Evolutionary conservation across 1,284 basidiomycete species (phyloP).

Genomic region (Moniliophthora roreri): DNA sequence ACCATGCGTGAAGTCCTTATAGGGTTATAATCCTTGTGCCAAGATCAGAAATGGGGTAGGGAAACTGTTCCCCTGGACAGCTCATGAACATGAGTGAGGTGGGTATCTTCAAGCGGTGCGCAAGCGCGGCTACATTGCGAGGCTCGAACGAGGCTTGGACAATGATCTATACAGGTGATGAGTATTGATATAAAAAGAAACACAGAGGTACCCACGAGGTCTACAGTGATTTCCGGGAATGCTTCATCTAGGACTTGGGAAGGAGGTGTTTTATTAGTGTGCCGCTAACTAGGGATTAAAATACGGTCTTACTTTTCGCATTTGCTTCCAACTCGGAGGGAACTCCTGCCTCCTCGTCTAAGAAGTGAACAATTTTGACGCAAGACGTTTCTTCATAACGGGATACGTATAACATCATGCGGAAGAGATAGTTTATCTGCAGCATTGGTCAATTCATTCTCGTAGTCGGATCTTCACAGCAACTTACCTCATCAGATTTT

Average conservation of each 20-base stretch:
- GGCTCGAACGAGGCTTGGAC: conserved; percentile 48
- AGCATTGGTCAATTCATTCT: background rate
- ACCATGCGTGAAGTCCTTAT: conserved; percentile 18
- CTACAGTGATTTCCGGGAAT: conserved; percentile 61
- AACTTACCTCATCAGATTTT: conserved; percentile 60
- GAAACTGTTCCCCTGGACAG: conserved; percentile 44
- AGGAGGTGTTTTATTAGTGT: conserved; percentile 5
- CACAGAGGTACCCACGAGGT: conserved; percentile 39
- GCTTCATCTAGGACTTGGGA: conserved; percentile 59
- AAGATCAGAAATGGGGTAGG: conserved; percentile 42
- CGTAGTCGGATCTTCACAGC: background rate
- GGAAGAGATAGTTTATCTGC: conserved; percentile 64
- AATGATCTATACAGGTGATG: conserved; percentile 38
- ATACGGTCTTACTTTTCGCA: conserved; percentile 53
- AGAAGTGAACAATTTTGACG: conserved; percentile 68
- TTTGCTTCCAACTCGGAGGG: conserved; percentile 66
- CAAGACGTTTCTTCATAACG: conserved; percentile 68
- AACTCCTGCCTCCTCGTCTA: conserved; percentile 44
- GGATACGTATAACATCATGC: conserved; percentile 63
- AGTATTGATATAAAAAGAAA: background rate
- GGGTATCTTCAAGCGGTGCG: conserved; percentile 43
- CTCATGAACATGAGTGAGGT: conserved; percentile 54
- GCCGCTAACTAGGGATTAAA: no score
- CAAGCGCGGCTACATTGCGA: conserved; percentile 40
- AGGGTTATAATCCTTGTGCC: conserved; percentile 50